Evolutionary conservation across 768 basidiomycete genomes (phyloP), one percentile per base, ranked within the genome.

Genomic region (Leccinum arenicola): DNA sequence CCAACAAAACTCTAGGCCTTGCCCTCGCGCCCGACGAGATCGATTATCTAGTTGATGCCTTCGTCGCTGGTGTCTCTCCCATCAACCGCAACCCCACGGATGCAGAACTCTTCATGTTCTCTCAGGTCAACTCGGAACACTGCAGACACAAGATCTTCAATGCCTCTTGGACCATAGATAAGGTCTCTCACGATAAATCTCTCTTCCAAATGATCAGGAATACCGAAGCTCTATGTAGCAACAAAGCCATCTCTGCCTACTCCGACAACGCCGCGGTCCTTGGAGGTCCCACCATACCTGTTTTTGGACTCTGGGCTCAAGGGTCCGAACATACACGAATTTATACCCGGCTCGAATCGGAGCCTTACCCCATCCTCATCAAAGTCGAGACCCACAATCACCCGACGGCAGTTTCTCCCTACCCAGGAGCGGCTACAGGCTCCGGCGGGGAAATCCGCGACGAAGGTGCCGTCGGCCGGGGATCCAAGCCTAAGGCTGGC

Each of bases 321-420:
- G 54, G 49, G 14, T 53, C 68, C 25, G 61, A 64, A 6, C 52
- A 65, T 59, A 21, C 58, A 29, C 74, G 75, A 53, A 63, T 83
- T 2, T 98, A 98, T 71, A 68, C 75, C 43, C 75, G 84, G 3
- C 70, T 75, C 15, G 68, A 75, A 23, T 64, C 78, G 25, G 94
- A 95, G 71, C 78, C 86, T 11, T 90, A 92, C 78, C 93, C 87
- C 14, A 91, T 99, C 57, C 81, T 98, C 23, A 86, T 95, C 78
- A 99, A 99, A 76, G 97, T 98, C 59, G 97, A 98, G 76, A 99
- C 97, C 3, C 97, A 99, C 74, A 99, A 99, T 70, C 97, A 98
- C 68, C 97, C 97, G 3, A 98, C 96, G 2, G 97, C 96, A 3
- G 95, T 98, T 8, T 98, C 97, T 1, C 97, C 97, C 1, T 98